Base-by-base conservation (phyloP, 495 filamentous ascomycete genomes). In the Usnea hakonensis region DNA sequence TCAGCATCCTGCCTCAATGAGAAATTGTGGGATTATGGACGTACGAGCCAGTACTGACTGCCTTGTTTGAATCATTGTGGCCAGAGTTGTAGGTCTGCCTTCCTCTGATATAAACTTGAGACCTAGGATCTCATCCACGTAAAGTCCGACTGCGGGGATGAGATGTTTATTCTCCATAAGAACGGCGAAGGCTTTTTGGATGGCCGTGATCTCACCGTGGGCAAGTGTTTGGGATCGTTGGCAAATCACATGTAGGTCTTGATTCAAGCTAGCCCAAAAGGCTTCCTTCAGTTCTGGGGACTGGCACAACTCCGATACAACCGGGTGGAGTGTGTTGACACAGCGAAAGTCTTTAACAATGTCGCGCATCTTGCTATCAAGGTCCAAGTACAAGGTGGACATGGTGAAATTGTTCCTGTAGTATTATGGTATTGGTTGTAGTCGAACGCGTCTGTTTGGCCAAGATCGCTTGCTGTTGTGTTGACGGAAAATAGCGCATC, bases 121-220 rank as follows among this genome's bases (percentile, higher is more conserved):
- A 37, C 75, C 75, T 5, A 79, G 59, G 52, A 70, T 76, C 64
- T 80, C 73, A 35, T 72, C 67, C 19, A 78, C 33, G 57, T 74
- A 81, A 28, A 80, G 59, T 53, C 76, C 72, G 10, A 78, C 58
- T 4, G 72, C 74, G 6, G 72, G 72, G 11, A 63, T 37, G 36
- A 72, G 56, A n/a, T 69, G 54, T 36, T 70, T 72, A 33, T 74
- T 63, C 3, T 69, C 55, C 38, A 68, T 74, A 8, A 79, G 71
- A 14, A 61, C 59, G 9, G 73, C 50, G 59, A 81, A 68, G 23
- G 73, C 73, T 56, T 65, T 70, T 63, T 81, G 77, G 40, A 71
- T 76, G 62, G 75, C 61, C 5, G 70, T 80, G 57, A 79, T 65
- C 59, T 81, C 72, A n/a, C 70, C 66, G 38, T 76, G 70, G 11